Base-by-base conservation (phyloP, 768 basidiomycete species). In the Kondoa subrosea region DNA sequence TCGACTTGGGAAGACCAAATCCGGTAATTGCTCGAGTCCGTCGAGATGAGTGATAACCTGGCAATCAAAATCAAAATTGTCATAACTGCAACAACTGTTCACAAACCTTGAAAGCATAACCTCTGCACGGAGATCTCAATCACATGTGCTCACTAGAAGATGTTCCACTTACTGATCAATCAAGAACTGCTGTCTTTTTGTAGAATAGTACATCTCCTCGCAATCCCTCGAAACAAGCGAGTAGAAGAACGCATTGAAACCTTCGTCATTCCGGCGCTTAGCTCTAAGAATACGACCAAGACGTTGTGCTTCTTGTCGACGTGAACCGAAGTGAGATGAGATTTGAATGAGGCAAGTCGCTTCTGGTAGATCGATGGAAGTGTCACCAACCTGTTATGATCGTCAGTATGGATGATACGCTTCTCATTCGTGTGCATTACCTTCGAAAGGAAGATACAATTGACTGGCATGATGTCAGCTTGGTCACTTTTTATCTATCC, bases 211-310 rank as follows among this genome's bases (percentile, higher is more conserved):
- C 91, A 97, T 97, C 79, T 97, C 95, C 75, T 95, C 91, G 2
- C 93, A 26, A 67, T 70, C 69, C 21, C 69, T 58, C 29, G 92
- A 96, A 34, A 99, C 95, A 4, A 99, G 84, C 33, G 95, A 96
- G 77, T 99, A 99, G 79, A 99, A 99, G 80, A 97, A 99, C 27
- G 95, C 95, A 71, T 99, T 99, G 80, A 99, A 99, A 0, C 95
- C 95, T 78, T 97, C 95, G 74, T 99, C 95, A 75, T 99, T 99
- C 71, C 95, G 83, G 68, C 95, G 84, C 77, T 99, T 99, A 8
- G 95, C 95, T 59, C 95, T 87, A 58, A 99, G 79, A 74, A 99
- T 99, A 59, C 95, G 91, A 16, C 91, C 92, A 66, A 99, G 80
- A 68, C 93, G 83, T 75, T 99, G 95, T 1, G 95, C 95, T 78